A percentile compares a stretch with the other conserved stretches of the same genome.
Conservation (phyloP, 2,329 filamentous ascomycete genomes). For the Diplodia scrobiculata region DNA sequence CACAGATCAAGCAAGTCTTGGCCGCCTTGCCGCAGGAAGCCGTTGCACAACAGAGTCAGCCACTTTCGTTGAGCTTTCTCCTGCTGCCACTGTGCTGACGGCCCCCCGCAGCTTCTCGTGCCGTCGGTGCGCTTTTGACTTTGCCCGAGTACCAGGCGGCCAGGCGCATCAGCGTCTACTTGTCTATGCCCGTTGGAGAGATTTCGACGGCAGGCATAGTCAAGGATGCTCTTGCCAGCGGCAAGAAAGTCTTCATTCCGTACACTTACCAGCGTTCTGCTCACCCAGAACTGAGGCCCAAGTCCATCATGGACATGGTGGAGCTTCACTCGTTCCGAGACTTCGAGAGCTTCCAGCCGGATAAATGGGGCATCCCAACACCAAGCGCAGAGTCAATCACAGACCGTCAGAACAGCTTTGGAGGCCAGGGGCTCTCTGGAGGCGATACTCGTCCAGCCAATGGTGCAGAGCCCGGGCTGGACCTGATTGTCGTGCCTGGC, state of each 20-base stretch:
- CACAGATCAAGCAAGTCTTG: slow-evolving; percentile 68
- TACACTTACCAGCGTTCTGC: slow-evolving; percentile 65
- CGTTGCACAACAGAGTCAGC: slow-evolving; percentile 70
- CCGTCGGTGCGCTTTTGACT: slow-evolving; percentile 65
- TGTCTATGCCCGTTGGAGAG: slow-evolving; percentile 89
- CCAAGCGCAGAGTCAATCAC: slow-evolving; percentile 67
- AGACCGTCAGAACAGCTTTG: slow-evolving; percentile 71
- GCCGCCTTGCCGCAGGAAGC: slow-evolving; percentile 63
- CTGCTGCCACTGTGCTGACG: slow-evolving; percentile 19
- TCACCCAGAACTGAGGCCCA: slow-evolving; percentile 49
- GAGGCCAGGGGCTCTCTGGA: slow-evolving; percentile 56
- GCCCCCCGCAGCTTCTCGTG: slow-evolving; percentile 59
- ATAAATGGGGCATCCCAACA: slow-evolving; percentile 95
- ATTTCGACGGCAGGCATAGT: slow-evolving; percentile 83
- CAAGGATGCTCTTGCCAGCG: slow-evolving; percentile 70
- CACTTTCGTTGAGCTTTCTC: slow-evolving; percentile 16
- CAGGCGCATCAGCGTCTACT: slow-evolving; percentile 76
- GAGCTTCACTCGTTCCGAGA: slow-evolving; percentile 71
- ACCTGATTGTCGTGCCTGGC: slow-evolving; percentile 87
- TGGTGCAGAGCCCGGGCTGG: slow-evolving; percentile 56
- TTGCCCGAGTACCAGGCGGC: slow-evolving; percentile 76
- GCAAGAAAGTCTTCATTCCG: slow-evolving; percentile 88
- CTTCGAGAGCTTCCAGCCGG: slow-evolving; percentile 72
- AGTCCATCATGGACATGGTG: slow-evolving; percentile 93
- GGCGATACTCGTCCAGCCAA: slow-evolving; percentile 40